Evolutionary conservation across 768 basidiomycete species (phyloP), one percentile per base, ranked within the genome.

Genomic region (Pseudohyphozyma bogoriensis): DNA sequence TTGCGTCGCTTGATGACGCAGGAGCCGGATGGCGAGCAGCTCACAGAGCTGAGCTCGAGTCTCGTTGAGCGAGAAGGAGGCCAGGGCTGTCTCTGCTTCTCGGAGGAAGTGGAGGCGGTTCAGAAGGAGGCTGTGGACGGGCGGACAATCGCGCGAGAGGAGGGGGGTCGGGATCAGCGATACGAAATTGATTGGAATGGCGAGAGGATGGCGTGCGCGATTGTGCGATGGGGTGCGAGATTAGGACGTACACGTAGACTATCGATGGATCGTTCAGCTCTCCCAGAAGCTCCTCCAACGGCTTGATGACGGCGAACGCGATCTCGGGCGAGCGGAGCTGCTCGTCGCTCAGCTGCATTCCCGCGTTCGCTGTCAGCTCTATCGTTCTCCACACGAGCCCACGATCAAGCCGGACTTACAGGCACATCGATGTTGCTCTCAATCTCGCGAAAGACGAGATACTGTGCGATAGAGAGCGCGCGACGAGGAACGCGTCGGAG

Each of bases 31-130:
- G 0, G 66, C 66, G 16, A 67, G 56, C 11, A 62, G 26, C 52
- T 67, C 66, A 58, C 66, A 67, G 5, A 64, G 32, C 26, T 46
- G 35, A 4, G 66, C 66, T 5, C 66, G 57, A 18, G 66, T 56
- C 51, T 61, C 60, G 63, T 64, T 64, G 28, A 67, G 37, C 7
- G 55, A 58, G 15, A 33, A 46, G 8, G 62, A 64, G 7, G 66
- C 49, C 26, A 67, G 62, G 5, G 51, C 44, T 12, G 49, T 36
- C 8, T 51, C 36, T 35, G 55, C 35, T 15, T 67, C 62, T 36
- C 60, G 59, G 28, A 67, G 32, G 59, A 61, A 67, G 32, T 67
- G 62, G 37, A 64, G 62, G 7, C 66, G 66, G 35, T 28, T 28
- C 13, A 67, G 59, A 40, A 67, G 60, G 50, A 67, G 66, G 35